Base-by-base conservation (phyloP, 306 rosid species). In the Trifolium dubium region DNA sequence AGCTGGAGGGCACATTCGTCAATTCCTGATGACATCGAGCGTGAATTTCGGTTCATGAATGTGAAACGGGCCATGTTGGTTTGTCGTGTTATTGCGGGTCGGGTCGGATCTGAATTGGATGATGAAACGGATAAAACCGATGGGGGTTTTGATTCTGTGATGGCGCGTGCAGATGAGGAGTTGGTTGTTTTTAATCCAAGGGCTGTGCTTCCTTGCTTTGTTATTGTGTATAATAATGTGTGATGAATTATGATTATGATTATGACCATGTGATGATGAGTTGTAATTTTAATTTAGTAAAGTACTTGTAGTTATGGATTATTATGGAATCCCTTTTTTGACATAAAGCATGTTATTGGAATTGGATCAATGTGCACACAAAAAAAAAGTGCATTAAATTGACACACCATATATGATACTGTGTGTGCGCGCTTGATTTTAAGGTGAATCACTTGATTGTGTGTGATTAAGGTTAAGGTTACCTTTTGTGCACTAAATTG, bases 181-280 rank as follows among this genome's bases (percentile, higher is more conserved):
- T 74, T 94, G 0, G 15, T 94, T 84, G 99, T 91, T 75, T 89
- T 89, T 64, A 94, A 86, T 84, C 97, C 99, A 0, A 88, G 92
- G 92, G 99, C 97, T 41, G 96, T 94, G 82, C 97, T 94, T 56
- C 99, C 99, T 71, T 94, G 99, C 84, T 94, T 94, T 84, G 99
- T 90, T 68, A 94, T 94, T 74, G 92, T 94, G 74, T 94, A 94
- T 77, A 82, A 94, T 77, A 82, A 76, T 17, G 83, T 88, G 53
- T 91, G 87, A 89, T 72, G 31, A 39, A 4, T 64, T 47, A n/a
- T 68, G 35, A 7, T 13, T 12, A 30, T 43, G n/a, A 61, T 37
- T 3, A 17, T 78, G 37, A 61, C 73, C 47, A 47, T 35, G 61
- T 61, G 72, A 31, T 62, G 14, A 10, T 65, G 68, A 49, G 4